These are phyloP conservation scores for Ceratobasidium sp. DNA, from an alignment of 1,284 basidiomycete species.

Conservation along the genomic window DNA sequence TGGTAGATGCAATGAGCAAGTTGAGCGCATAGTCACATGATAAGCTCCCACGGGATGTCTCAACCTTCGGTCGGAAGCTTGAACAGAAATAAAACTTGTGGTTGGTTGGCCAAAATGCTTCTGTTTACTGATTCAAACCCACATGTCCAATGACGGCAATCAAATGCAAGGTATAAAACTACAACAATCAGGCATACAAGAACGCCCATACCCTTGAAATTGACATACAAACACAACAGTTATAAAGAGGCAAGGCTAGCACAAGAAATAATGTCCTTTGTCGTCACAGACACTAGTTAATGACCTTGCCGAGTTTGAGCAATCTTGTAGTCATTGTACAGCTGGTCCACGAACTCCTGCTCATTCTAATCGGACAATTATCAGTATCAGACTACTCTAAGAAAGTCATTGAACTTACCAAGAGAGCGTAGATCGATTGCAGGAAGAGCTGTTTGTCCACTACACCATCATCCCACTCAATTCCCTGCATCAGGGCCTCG, in stretches of 20 bases:
- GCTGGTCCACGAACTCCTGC: constrained; percentile 35
- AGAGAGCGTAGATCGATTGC: constrained; percentile 24
- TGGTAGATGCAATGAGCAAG: no score
- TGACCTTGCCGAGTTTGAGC: constrained; percentile 34
- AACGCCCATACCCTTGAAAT: background rate
- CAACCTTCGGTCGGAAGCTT: no score
- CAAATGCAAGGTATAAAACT: background rate
- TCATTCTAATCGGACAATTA: constrained; percentile 8
- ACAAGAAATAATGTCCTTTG: background rate
- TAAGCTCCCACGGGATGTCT: no score
- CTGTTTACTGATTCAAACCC: no score
- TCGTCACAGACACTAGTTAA: no score
- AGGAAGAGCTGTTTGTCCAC: constrained; percentile 30
- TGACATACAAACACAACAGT: background rate
- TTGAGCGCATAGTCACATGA: no score
- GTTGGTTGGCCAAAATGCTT: no score
- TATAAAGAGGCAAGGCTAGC: background rate
- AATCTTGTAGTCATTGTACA: constrained; percentile 39
- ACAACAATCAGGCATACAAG: constrained; percentile 1
- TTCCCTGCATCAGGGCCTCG: constrained; percentile 31
- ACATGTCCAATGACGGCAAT: no score
- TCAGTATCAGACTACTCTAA: background rate
- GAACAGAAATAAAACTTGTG: no score
- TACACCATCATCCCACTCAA: constrained; percentile 35
- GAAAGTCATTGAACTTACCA: constrained; percentile 4